Evolutionary conservation across 192 early-diverging fungal genomes (phyloP), one percentile per base, ranked within the genome.

Genomic region (Geranomyces variabilis): DNA sequence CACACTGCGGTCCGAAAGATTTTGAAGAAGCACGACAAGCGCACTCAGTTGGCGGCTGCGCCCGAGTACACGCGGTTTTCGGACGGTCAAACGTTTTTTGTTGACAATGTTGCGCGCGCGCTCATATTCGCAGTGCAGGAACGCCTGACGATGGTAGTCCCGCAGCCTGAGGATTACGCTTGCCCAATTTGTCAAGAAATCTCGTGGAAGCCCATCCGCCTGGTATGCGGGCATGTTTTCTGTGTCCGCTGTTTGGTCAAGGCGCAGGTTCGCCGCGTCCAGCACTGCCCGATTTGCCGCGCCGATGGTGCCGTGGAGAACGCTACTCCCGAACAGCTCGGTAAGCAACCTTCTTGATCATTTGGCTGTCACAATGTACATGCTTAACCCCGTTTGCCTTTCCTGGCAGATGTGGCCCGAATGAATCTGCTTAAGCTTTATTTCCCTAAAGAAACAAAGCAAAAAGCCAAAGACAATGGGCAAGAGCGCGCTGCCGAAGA

Each of bases 21-120:
- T 31, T 75, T 95, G 34, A 95, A 95, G 75, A 95, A 95, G 75
- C 93, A 95, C 72, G 93, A 95, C 74, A 95, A 95, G 73, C 85
- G 88, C 24, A 93, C 90, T 12, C 87, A 88, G 26, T 74, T 95
- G 55, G 68, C 79, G 0, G 85, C 87, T 55, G 78, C 79, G 22
- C 51, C 68, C 13, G 82, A 78, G 44, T 90, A 88, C 63, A 77
- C 82, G n/a, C 61, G 65, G 22, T 81, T 89, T 65, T 70, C 83
- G 13, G 70, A 82, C 51, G 74, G 73, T 1, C 75, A 89, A 56
- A 67, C 76, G 0, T 80, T 88, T 26, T 89, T 84, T 66, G 76
- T 66, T 15, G 80, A 82, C 48, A 83, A 80, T 34, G 77, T 91
- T 45, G 82, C 86, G 1, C 77, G 80, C 30, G 80, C 83, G 22